Percentiles rank a stretch among this genome's conserved stretches.
phyloP scores from a whole-genome alignment of 257 asterid genomes.

The Haberlea rhodopensis region DNA sequence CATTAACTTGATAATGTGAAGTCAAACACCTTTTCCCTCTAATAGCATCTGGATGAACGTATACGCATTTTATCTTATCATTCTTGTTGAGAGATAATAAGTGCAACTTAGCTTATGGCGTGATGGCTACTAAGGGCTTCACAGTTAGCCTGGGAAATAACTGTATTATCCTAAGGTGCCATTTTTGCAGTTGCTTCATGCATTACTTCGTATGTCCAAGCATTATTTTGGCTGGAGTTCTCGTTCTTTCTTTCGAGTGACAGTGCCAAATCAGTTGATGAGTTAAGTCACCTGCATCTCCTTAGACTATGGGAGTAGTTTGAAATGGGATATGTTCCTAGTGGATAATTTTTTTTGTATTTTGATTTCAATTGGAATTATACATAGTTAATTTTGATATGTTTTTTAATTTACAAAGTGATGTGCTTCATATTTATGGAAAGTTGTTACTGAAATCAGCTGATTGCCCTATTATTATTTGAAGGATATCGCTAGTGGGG shows the following conservation, averaged over 20 bases:
- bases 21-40: neutral
- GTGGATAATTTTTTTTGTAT: neutral
- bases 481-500: slow-evolving; percentile 85
- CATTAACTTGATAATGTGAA: slow-evolving; percentile 9
- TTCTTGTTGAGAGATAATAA: slow-evolving; percentile 4
- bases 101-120: slow-evolving; percentile 12
- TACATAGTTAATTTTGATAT: neutral
- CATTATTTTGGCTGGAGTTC: slow-evolving; percentile 17
- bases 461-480: slow-evolving; percentile 25
- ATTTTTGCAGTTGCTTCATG: slow-evolving; percentile 8
- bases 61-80: slow-evolving; percentile 1
- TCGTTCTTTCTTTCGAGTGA: slow-evolving; percentile 12
- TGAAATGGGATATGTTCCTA: slow-evolving; percentile 3
- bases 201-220: slow-evolving; percentile 11
- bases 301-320: neutral
- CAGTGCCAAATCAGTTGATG: slow-evolving; percentile 6
- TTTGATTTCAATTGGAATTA: slow-evolving; percentile 13
- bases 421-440: slow-evolving; percentile 11
- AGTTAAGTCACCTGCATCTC: slow-evolving; percentile 22
- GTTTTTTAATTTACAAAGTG: slow-evolving; percentile 5
- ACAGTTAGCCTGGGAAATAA: slow-evolving; percentile 11
- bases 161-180: slow-evolving; percentile 3
- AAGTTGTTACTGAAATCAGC: slow-evolving; percentile 15
- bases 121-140: slow-evolving; percentile 8
- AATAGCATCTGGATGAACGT: neutral